Evolutionary conservation across 139 green algal genomes (phyloP).

Genomic region (Chlamydomonas eustigma): DNA sequence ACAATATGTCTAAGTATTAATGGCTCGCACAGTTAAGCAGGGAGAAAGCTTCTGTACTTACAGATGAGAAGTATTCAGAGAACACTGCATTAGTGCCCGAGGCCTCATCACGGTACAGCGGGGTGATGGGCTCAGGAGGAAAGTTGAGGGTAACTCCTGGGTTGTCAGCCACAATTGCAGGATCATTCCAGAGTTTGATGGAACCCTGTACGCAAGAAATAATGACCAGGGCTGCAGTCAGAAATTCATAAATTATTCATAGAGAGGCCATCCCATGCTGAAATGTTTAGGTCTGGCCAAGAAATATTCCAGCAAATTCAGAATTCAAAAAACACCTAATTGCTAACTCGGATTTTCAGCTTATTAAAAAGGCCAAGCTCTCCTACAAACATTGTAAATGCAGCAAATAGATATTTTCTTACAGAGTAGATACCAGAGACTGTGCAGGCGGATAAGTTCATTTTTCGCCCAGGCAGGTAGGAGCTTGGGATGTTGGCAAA

Average conservation of each 20-base stretch:
- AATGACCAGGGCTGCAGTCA: neutral
- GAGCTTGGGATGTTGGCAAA: constrained; percentile 29
- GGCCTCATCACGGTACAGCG: constrained; percentile 19
- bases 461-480: neutral
- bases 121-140: constrained; percentile 14
- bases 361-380: neutral
- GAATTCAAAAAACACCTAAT: too few species aligned
- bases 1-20: neutral
- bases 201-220: constrained; percentile 7
- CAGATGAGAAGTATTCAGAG: constrained; percentile 21
- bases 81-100: constrained; percentile 31
- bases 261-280: neutral
- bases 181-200: constrained; percentile 21
- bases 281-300: neutral
- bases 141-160: neutral
- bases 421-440: constrained; percentile 21
- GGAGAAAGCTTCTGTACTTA: neutral
- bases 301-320: neutral
- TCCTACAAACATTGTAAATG: neutral
- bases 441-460: constrained; percentile 26
- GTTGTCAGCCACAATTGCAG: constrained; percentile 26
- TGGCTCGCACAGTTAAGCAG: neutral
- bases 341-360: neutral
- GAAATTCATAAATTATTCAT: neutral
- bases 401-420: neutral